A percentile compares a stretch with the other conserved stretches of the same genome.
These are phyloP conservation scores for Chaetomiaceae sp. DNA, from an alignment of 2,329 filamentous ascomycete genomes.

Conservation along the genomic window DNA sequence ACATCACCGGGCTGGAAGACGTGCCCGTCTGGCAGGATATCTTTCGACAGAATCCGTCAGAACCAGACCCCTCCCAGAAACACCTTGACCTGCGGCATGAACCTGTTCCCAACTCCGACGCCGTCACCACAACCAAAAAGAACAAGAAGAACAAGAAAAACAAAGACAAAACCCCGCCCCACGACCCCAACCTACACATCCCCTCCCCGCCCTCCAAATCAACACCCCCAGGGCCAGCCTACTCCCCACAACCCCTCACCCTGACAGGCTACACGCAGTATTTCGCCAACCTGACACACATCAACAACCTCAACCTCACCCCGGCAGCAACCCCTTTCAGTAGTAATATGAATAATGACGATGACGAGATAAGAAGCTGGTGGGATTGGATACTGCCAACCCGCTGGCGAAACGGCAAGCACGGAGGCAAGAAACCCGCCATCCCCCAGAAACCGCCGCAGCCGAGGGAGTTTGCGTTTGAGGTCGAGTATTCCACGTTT, in stretches of 20 bases:
- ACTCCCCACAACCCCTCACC: slow-evolving; percentile 78
- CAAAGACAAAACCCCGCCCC: slow-evolving; percentile 40
- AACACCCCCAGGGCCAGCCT: slow-evolving; percentile 78
- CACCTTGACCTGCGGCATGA: slow-evolving; percentile 26
- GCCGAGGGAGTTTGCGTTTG: slow-evolving; percentile 63
- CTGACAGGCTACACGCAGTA: slow-evolving; percentile 82
- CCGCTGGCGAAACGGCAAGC: slow-evolving; percentile 62
- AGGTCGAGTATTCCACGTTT: slow-evolving; percentile 83
- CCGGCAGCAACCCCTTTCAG: neutral
- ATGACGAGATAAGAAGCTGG: neutral
- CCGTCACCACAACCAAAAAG: slow-evolving; percentile 29
- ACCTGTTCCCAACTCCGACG: slow-evolving; percentile 18
- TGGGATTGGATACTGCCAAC: slow-evolving; percentile 23
- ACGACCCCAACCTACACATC: slow-evolving; percentile 57
- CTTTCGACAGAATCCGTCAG: slow-evolving; percentile 18
- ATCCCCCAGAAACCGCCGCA: slow-evolving; percentile 46
- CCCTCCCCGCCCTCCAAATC: slow-evolving; percentile 70
- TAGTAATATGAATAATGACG: slow-evolving; percentile 40
- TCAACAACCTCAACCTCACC: slow-evolving; percentile 58
- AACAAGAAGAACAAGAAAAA: slow-evolving; percentile 39
- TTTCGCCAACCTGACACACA: slow-evolving; percentile 85
- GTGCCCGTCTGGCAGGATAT: slow-evolving; percentile 43
- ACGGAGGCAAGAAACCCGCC: slow-evolving; percentile 52
- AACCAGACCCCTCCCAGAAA: slow-evolving; percentile 13
- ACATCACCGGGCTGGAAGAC: slow-evolving; percentile 71